Conservation (phyloP, 768 basidiomycete species). For the Candolleomyces eurysporus region DNA sequence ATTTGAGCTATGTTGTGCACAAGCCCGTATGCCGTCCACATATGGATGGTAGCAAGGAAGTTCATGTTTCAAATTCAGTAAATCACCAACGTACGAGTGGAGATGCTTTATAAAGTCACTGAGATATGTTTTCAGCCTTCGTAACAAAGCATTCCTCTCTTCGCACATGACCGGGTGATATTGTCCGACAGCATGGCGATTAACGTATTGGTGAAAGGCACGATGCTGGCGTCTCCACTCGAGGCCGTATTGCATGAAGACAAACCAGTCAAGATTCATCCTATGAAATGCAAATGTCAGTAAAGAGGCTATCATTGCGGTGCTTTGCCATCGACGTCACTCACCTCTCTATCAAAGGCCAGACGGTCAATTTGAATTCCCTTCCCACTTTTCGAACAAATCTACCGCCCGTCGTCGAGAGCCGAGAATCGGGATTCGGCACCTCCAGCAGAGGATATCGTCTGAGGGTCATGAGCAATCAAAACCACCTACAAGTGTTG, state of each 20-base stretch:
- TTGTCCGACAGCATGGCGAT: conserved; percentile 28
- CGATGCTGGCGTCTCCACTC: conserved; percentile 43
- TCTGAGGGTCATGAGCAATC: too few relatives aligned
- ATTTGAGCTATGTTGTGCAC: conserved; percentile 27
- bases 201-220: conserved; percentile 43
- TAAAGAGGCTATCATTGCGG: too few relatives aligned
- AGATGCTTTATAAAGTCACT: conserved; percentile 13
- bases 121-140: conserved; percentile 32
- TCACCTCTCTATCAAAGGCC: too few relatives aligned
- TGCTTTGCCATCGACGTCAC: too few relatives aligned
- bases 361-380: too few relatives aligned
- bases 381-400: too few relatives aligned
- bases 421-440: too few relatives aligned
- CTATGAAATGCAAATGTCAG: too few relatives aligned
- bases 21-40: conserved; percentile 31
- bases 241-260: conserved; percentile 28
- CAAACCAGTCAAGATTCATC: too few relatives aligned
- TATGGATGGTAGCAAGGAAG: conserved; percentile 40
- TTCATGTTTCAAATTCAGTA: conserved; percentile 17
- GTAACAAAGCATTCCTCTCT: conserved; percentile 37
- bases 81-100: background rate
- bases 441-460: too few relatives aligned
- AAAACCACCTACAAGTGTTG: too few relatives aligned
- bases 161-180: conserved; percentile 40
- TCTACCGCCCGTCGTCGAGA: too few relatives aligned